Conservation (phyloP, 306 rosid species). For the Lotus japonicus region DNA sequence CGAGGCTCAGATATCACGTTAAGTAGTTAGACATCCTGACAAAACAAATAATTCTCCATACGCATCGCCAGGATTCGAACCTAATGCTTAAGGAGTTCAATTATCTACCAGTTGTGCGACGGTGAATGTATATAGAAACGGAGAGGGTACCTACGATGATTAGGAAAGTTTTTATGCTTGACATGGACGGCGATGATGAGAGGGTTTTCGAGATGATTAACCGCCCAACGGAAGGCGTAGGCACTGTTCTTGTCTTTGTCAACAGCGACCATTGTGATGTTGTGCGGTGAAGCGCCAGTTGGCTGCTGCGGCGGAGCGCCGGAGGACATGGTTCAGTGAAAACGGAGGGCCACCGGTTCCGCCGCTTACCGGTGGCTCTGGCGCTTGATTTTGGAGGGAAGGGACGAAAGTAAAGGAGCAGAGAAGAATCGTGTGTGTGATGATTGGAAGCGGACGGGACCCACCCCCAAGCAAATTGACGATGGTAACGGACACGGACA, state of each 20-base stretch:
- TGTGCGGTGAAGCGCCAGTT: constrained; percentile 17
- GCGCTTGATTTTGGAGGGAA: neutral
- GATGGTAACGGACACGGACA: constrained; percentile 11
- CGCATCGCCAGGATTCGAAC: too few relatives aligned
- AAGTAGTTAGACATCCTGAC: too few relatives aligned
- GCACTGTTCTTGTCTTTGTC: constrained; percentile 80
- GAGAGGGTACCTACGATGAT: constrained; percentile 79
- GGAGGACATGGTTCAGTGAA: constrained; percentile 21
- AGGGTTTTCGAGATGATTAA: constrained; percentile 60
- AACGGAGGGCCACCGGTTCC: neutral
- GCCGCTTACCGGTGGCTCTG: neutral
- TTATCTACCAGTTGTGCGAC: too few relatives aligned
- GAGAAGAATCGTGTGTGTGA: neutral
- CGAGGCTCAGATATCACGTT: too few relatives aligned
- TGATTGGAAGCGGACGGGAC: neutral
- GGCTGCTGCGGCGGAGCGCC: constrained; percentile 1
- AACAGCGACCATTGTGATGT: constrained; percentile 67
- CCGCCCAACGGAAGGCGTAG: constrained; percentile 73
- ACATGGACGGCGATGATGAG: constrained; percentile 60
- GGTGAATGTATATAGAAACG: neutral
- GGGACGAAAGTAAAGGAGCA: neutral
- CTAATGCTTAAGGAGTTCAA: too few relatives aligned
- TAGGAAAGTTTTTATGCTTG: constrained; percentile 33
- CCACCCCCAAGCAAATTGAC: constrained; percentile 8
- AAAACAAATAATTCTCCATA: too few relatives aligned